phyloP scores from a whole-genome alignment of 2,329 filamentous ascomycete species.

The Colletotrichum liaoningense region DNA sequence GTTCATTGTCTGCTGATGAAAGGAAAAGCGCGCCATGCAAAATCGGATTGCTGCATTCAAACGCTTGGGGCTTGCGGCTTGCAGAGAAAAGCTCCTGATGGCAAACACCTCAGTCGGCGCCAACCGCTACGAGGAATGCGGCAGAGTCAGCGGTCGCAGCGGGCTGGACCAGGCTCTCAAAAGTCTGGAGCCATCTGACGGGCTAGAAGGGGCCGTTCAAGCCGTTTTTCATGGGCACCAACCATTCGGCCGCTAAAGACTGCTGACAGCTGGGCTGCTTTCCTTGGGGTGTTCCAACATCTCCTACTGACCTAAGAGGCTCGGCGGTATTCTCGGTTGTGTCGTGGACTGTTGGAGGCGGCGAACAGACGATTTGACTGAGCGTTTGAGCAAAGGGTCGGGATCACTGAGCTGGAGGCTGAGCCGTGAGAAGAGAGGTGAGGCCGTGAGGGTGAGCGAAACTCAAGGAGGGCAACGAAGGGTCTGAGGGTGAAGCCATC shows the following conservation, averaged over 20 bases:
- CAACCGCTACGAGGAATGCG: constrained; percentile 8
- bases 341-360: neutral
- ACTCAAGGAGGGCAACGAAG: neutral
- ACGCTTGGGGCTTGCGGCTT: neutral
- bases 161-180: neutral
- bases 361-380: neutral
- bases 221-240: constrained; percentile 8
- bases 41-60: neutral
- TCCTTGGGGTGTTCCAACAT: neutral
- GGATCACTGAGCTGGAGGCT: neutral
- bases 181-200: neutral
- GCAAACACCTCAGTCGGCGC: neutral
- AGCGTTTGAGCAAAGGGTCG: neutral
- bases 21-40: constrained; percentile 1
- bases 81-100: neutral
- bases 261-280: constrained; percentile 20
- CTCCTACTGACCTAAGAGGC: neutral
- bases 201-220: constrained; percentile 23
- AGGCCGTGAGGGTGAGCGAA: neutral
- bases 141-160: neutral
- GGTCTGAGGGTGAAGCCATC: neutral
- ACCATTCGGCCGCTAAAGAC: constrained; percentile 13
- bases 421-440: neutral
- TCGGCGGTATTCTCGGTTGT: constrained; percentile 24
- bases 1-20: constrained; percentile 10